Conservation (phyloP, 1,284 basidiomycete genomes). For the Rhizoctonia solani region DNA sequence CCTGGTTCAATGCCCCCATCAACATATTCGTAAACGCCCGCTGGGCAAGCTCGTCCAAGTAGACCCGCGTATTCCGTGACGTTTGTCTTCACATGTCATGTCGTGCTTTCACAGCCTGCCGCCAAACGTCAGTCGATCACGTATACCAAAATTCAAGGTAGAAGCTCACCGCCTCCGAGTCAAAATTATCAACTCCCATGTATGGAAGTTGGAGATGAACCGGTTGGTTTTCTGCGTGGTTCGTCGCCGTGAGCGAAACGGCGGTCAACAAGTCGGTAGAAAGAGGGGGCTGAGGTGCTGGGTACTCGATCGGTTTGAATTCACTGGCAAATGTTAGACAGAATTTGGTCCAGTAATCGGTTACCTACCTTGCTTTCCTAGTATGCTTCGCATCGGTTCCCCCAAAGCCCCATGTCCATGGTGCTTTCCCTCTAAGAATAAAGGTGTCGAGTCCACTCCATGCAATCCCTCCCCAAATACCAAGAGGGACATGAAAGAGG, state of each 20-base stretch:
- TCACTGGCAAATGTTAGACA: slow-evolving; percentile 46
- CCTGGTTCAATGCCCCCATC: slow-evolving; percentile 56
- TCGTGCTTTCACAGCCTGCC: slow-evolving; percentile 52
- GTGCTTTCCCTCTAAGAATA: slow-evolving; percentile 82
- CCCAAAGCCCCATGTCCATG: slow-evolving; percentile 87
- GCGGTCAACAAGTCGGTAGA: slow-evolving; percentile 95
- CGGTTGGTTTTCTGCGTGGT: slow-evolving; percentile 96
- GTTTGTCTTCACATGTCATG: slow-evolving; percentile 78
- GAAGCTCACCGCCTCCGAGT: slow-evolving; percentile 53
- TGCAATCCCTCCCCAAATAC: slow-evolving; percentile 84
- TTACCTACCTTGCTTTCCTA: slow-evolving; percentile 57
- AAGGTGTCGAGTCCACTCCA: slow-evolving; percentile 92
- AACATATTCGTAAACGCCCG: slow-evolving; percentile 97
- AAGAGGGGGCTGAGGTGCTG: slow-evolving; percentile 85
- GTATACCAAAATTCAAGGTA: slow-evolving; percentile 55
- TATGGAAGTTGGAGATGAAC: slow-evolving; percentile 77
- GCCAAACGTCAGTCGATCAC: slow-evolving; percentile 55
- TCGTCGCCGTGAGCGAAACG: slow-evolving; percentile 90
- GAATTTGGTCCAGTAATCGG: background rate
- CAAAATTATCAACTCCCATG: slow-evolving; percentile 50
- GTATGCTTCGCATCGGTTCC: slow-evolving; percentile 77
- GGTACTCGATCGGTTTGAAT: slow-evolving; percentile 87
- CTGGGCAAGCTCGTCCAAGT: slow-evolving; percentile 89
- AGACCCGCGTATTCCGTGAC: slow-evolving; percentile 83
- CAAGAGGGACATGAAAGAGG: slow-evolving; percentile 91